Evolutionary conservation across 2,329 filamentous ascomycete species (phyloP), one percentile per base, ranked within the genome.

Genomic region (Xylaria sp.): DNA sequence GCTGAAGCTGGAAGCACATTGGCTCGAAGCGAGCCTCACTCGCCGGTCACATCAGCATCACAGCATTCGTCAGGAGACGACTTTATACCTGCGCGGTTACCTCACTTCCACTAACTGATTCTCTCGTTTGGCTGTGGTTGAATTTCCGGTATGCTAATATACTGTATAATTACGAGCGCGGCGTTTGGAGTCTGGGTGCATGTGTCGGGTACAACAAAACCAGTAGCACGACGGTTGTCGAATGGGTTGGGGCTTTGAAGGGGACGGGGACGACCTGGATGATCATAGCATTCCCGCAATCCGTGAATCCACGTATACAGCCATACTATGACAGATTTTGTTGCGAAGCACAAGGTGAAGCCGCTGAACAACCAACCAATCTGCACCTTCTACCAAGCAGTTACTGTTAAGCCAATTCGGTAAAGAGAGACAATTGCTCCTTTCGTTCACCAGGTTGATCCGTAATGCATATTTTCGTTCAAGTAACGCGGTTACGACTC

Each of bases 11-110:
- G 56, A 5, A 47, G 54, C 50, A 57, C 56, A 57, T 47, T 58
- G 30, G 54, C 46, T 18, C 55, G 54, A 44, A 57, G 57, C 10
- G 58, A 64, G 7, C 16, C 59, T 55, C 60, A 54, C 2, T 51
- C 61, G 19, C 48, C 59, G 34, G 44, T 48, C 23, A 57, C 58
- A 2, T 53, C 62, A 13, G 47, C 58, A 54, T 58, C 63, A 10
- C 56, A 59, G 50, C 60, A 65, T 16, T 30, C 63, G 16, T 19
- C 65, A 51, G 54, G 62, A 16, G 67, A 65, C 44, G 65, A 73
- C 1, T 87, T 87, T 65, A 75, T 86, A 19, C 83, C 84, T 3
- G 84, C 84, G 42, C 76, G 83, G 60, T 70, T 87, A 60, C 84
- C 84, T 44, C 77, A 78, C 57, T 83, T 87, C 73, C 74, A 74